phyloP scores from a whole-genome alignment of 1,284 basidiomycete species.

The Anthracocystis panici-leucophaei region DNA sequence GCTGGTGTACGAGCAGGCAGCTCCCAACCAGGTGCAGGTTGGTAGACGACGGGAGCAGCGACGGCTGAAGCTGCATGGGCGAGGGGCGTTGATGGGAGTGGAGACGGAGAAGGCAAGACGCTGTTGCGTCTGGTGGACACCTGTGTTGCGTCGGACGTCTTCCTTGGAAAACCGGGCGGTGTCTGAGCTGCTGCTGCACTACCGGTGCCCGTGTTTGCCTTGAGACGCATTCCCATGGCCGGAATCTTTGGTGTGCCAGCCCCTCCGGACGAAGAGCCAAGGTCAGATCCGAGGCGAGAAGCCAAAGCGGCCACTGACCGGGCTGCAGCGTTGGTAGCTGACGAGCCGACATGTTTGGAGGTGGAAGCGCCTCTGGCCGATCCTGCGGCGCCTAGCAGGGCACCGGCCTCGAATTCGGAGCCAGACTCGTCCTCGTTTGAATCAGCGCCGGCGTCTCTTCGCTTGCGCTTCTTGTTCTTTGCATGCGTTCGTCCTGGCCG shows the following conservation, averaged over 20 bases:
- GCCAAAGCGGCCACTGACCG: conserved; percentile 18
- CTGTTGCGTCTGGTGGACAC: conserved; percentile 49
- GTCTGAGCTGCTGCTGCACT: conserved; percentile 16
- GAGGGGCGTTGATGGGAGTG: conserved; percentile 41
- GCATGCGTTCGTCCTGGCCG: conserved; percentile 54
- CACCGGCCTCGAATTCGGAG: conserved; percentile 51
- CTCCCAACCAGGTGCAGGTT: conserved; percentile 57
- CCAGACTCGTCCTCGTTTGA: conserved; percentile 50
- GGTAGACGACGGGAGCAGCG: conserved; percentile 24
- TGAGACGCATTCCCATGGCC: conserved; percentile 54
- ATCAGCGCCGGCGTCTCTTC: conserved; percentile 40
- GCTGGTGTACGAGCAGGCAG: conserved; percentile 54
- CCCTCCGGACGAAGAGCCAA: conserved; percentile 14
- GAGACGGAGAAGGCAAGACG: conserved; percentile 46
- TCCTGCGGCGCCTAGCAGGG: conserved; percentile 28
- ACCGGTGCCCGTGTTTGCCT: conserved; percentile 43
- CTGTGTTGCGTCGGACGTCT: conserved; percentile 34
- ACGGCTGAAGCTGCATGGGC: conserved; percentile 8
- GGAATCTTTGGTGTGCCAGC: conserved; percentile 28
- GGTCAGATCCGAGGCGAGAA: conserved; percentile 31
- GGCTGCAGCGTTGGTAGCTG: conserved; percentile 18
- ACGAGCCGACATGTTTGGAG: conserved; percentile 24
- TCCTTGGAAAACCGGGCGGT: conserved; percentile 39
- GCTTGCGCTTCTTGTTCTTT: conserved; percentile 55
- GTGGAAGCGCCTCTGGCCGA: conserved; percentile 18